A percentile compares a stretch with the other conserved stretches of the same genome.
Evolutionary conservation across 2,329 filamentous ascomycete genomes (phyloP).

Genomic region (Fusarium sp.): DNA sequence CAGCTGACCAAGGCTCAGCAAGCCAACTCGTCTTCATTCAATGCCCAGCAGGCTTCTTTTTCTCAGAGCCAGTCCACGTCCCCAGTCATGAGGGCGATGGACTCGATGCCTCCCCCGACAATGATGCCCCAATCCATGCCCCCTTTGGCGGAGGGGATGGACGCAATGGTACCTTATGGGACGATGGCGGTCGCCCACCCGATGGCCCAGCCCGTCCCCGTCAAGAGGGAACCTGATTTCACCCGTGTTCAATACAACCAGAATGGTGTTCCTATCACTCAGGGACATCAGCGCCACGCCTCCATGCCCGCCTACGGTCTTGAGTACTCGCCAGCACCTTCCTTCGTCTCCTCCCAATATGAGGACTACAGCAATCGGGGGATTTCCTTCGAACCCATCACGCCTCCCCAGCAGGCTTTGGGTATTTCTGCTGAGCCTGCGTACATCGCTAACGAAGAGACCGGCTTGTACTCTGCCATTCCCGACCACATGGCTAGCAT

Average conservation of each 20-base stretch:
- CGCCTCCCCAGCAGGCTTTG: conserved; percentile 91
- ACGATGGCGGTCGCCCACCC: conserved; percentile 79
- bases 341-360: conserved; percentile 98
- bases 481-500: conserved; percentile 85
- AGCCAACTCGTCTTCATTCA: conserved; percentile 97
- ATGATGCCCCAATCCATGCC: conserved; percentile 78
- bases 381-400: conserved; percentile 96
- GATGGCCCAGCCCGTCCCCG: conserved; percentile 76
- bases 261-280: conserved; percentile 87
- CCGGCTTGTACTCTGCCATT: conserved; percentile 94
- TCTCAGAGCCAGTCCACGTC: conserved; percentile 86
- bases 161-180: conserved; percentile 80
- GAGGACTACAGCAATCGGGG: conserved; percentile 98
- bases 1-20: conserved; percentile 99
- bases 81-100: conserved; percentile 90
- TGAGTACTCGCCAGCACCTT: conserved; percentile 97
- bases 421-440: conserved; percentile 89
- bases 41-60: conserved; percentile 80
- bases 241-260: conserved; percentile 90
- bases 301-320: conserved; percentile 98
- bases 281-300: conserved; percentile 91
- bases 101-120: conserved; percentile 92
- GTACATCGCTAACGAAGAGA: conserved; percentile 98
- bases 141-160: conserved; percentile 75
- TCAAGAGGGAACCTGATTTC: conserved; percentile 93